Evolutionary conservation across 305 asterid genomes (phyloP), one percentile per base, ranked within the genome.

Genomic region (Plantago coronopus): DNA sequence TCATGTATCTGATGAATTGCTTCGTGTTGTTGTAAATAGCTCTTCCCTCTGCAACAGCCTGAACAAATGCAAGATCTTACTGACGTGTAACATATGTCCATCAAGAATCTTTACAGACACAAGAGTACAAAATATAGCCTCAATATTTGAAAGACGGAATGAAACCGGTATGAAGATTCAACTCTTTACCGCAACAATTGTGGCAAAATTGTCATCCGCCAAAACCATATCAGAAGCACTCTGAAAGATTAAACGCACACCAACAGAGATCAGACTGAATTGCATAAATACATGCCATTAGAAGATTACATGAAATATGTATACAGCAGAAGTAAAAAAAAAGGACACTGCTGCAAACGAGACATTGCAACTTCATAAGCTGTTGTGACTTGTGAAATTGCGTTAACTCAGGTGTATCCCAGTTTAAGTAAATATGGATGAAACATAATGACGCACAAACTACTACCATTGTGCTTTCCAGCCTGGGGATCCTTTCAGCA

Each of bases 11-110:
- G 77, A 93, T 93, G 77, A 93, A 93, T 77, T 89, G 99, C 86
- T 85, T 93, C 0, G 97, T 93, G 76, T 93, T 93, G 76, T 93
- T 93, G 78, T 89, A 93, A 76, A 93, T 93, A 63, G 96, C 97
- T 82, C 99, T 82, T 65, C 99, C 99, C 77, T 93, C 99, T n/a
- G 99, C 99, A 77, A 93, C 89, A 78, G 99, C 99, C 99, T 93
- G 83, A 57, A 25, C 47, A 73, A 23, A 62, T 62, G 72, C 54
- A 65, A 63, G 53, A 59, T 20, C 54, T 46, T 22, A 48, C 46
- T 44, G 60, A 72, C 34, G 7, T 53, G 51, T 25, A 40, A 63
- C 48, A 56, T 18, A 55, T 62, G 49, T 29, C 48, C 62, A 65
- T 38, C 25, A 67, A 37, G 17, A 54, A 15, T 15, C 8, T 25